Evolutionary conservation across 768 basidiomycete genomes (phyloP).

Genomic region (Lanmaoa rubissima): DNA sequence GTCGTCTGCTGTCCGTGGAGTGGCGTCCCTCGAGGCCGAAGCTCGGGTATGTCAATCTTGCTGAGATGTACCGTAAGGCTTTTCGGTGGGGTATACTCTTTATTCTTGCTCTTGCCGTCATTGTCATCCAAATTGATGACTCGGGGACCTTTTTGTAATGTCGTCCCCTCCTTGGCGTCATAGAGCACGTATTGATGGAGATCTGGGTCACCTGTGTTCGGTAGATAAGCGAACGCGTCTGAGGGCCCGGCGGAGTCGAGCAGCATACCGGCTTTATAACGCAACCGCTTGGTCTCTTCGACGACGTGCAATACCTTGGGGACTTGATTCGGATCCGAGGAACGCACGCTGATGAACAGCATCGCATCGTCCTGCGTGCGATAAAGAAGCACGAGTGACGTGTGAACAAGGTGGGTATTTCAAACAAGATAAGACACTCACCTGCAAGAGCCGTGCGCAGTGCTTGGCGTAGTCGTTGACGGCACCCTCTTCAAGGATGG

Average conservation of each 20-base stretch:
- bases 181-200: slow-evolving; percentile 77
- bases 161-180: slow-evolving; percentile 42
- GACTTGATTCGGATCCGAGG: slow-evolving; percentile 59
- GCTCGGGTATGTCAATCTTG: slow-evolving; percentile 86
- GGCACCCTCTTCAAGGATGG: slow-evolving; percentile 62
- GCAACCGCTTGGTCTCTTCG: slow-evolving; percentile 73
- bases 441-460: slow-evolving; percentile 61
- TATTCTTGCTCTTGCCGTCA: slow-evolving; percentile 40
- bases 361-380: slow-evolving; percentile 67
- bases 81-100: slow-evolving; percentile 62
- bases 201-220: slow-evolving; percentile 52
- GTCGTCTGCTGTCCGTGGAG: neutral
- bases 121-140: slow-evolving; percentile 63
- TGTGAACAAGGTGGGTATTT: neutral
- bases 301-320: slow-evolving; percentile 80
- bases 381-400: neutral
- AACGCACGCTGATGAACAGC: slow-evolving; percentile 74
- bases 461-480: slow-evolving; percentile 69
- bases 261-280: slow-evolving; percentile 65
- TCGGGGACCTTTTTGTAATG: slow-evolving; percentile 51
- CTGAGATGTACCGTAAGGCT: slow-evolving; percentile 73
- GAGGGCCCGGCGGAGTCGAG: neutral
- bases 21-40: slow-evolving; percentile 33
- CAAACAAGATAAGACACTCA: slow-evolving; percentile 25
- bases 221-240: slow-evolving; percentile 11